These are phyloP conservation scores for Naganishia sp. DNA, from an alignment of 1,284 basidiomycete species.

Conservation along the genomic window DNA sequence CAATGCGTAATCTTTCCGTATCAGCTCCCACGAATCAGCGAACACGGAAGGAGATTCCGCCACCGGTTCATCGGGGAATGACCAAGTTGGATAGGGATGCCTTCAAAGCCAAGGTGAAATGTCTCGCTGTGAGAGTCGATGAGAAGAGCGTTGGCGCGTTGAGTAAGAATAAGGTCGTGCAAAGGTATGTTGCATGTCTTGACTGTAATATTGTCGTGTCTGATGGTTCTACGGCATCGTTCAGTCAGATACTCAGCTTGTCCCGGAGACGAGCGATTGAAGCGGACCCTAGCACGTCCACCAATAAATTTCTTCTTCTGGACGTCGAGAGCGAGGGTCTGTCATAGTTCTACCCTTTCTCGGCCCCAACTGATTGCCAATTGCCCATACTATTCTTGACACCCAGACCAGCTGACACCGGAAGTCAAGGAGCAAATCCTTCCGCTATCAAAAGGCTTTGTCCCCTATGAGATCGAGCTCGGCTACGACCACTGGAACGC, in stretches of 20 bases:
- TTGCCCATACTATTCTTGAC: not conserved
- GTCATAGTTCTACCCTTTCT: not conserved
- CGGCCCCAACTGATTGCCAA: too few relatives aligned
- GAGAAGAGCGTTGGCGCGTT: conserved; percentile 62
- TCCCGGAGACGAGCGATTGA: conserved; percentile 25
- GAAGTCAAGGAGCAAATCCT: conserved; percentile 62
- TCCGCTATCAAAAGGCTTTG: conserved; percentile 58
- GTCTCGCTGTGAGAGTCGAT: conserved; percentile 68
- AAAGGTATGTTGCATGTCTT: conserved; percentile 57
- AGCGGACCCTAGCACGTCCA: conserved; percentile 22
- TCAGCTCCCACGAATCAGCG: conserved; percentile 1
- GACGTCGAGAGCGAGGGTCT: conserved; percentile 26
- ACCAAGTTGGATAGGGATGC: conserved; percentile 61
- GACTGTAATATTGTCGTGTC: conserved; percentile 2
- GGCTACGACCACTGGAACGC: conserved; percentile 83
- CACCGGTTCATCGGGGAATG: conserved; percentile 51
- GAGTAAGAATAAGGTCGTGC: conserved; percentile 61
- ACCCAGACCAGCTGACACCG: conserved; percentile 64
- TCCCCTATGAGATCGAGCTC: conserved; percentile 64
- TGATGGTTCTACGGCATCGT: not conserved
- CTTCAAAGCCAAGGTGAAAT: conserved; percentile 65
- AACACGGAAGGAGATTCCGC: conserved; percentile 34
- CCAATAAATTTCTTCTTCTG: conserved; percentile 25
- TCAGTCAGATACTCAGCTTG: conserved; percentile 28
- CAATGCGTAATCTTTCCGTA: conserved; percentile 6